Percentiles rank a stretch among this genome's conserved stretches.
phyloP scores from a whole-genome alignment of 345 rosid genomes.

The Clausena lansium region DNA sequence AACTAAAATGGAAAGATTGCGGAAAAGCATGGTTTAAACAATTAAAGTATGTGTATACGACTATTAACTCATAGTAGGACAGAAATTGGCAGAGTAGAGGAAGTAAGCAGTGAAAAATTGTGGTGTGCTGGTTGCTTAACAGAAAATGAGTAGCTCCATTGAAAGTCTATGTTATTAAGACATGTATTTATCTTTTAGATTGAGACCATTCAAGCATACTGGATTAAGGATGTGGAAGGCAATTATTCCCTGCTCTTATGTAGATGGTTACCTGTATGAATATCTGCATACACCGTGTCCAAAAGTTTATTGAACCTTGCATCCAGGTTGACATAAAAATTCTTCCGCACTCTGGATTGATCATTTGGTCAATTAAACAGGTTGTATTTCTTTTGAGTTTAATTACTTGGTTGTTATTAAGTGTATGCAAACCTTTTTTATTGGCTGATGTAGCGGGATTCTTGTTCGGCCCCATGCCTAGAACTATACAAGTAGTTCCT shows the following conservation, averaged over 20 bases:
- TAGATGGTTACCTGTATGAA: neutral
- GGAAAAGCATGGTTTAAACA: neutral
- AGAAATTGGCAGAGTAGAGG: neutral
- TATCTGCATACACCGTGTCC: neutral
- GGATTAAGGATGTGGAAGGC: neutral
- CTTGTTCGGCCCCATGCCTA: conserved; percentile 47
- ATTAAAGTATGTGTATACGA: neutral
- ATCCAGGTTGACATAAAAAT: conserved; percentile 7
- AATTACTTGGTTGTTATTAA: conserved; percentile 41
- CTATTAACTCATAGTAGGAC: neutral
- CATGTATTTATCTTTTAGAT: neutral
- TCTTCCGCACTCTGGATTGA: conserved; percentile 3
- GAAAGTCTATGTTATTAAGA: neutral
- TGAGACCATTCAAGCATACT: neutral
- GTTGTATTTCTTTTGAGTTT: conserved; percentile 24
- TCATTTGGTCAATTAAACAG: conserved; percentile 5
- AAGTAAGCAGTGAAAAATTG: neutral
- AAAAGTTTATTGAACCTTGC: conserved; percentile 8
- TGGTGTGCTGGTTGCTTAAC: neutral
- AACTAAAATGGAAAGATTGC: neutral
- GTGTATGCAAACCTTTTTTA: conserved; percentile 38
- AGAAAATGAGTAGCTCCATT: neutral
- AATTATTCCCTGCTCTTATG: neutral
- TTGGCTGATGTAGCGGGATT: conserved; percentile 55
- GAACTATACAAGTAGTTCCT: conserved; percentile 47